Percentiles rank a stretch among this genome's conserved stretches.
Evolutionary conservation across 1,284 basidiomycete genomes (phyloP).

Genomic region (Moniliella sp.): DNA sequence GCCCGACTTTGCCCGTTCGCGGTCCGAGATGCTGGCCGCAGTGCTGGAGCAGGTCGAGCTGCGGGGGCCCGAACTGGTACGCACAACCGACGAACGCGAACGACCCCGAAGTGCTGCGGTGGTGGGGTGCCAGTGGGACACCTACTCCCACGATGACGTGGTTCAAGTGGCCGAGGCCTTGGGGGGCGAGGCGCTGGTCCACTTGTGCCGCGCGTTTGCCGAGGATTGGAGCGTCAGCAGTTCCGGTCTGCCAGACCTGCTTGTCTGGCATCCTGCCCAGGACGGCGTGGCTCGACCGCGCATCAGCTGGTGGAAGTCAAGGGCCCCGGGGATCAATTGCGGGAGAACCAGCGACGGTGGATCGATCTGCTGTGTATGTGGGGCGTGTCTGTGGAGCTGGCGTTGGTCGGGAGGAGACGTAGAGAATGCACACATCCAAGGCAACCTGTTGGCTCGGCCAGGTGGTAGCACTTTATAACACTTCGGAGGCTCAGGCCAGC

Average conservation of each 20-base stretch:
- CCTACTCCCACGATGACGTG: too few species aligned
- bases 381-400: slow-evolving; percentile 52
- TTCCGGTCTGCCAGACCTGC: slow-evolving; percentile 73
- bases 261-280: slow-evolving; percentile 36
- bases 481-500: too few species aligned
- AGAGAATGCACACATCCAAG: too few species aligned
- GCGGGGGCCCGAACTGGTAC: slow-evolving; percentile 47
- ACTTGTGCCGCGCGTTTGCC: slow-evolving; percentile 61
- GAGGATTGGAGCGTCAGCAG: slow-evolving; percentile 66
- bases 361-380: slow-evolving; percentile 52
- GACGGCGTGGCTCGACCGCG: background rate
- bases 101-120: slow-evolving; percentile 54
- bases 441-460: too few species aligned
- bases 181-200: slow-evolving; percentile 47
- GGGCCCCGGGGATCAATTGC: slow-evolving; percentile 65
- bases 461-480: too few species aligned
- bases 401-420: too few species aligned
- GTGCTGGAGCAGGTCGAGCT: slow-evolving; percentile 42
- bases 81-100: slow-evolving; percentile 47
- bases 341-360: slow-evolving; percentile 81
- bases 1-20: slow-evolving; percentile 54
- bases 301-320: slow-evolving; percentile 82
- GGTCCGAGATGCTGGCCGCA: slow-evolving; percentile 47
- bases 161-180: too few species aligned
- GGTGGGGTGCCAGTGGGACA: slow-evolving; percentile 69